Evolutionary conservation across 73 alveolate genomes (phyloP).

Genomic region (Effrenium voratum): DNA sequence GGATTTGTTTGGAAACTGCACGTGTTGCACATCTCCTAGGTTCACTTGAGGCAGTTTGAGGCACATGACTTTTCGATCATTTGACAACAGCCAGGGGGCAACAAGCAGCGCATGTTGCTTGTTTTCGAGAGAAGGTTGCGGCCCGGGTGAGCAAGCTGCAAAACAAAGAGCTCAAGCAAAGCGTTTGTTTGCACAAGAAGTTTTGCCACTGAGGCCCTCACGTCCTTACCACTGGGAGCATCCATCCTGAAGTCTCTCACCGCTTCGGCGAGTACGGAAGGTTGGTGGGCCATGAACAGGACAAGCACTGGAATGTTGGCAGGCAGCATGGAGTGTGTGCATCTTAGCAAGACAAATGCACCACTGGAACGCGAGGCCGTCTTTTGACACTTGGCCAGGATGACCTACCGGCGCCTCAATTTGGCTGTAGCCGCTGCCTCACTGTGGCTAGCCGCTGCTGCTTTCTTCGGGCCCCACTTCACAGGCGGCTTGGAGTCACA

Average conservation of each 20-base stretch:
- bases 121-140: too few species aligned
- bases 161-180: too few species aligned
- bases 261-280: conserved; percentile 23
- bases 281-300: conserved; percentile 66
- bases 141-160: too few species aligned
- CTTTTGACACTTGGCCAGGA: conserved; percentile 9
- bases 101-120: too few species aligned
- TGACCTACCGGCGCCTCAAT: conserved; percentile 34
- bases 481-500: not conserved
- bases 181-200: too few species aligned
- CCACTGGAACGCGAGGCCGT: not conserved
- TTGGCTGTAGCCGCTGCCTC: not conserved
- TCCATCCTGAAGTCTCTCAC: conserved; percentile 11
- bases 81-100: too few species aligned
- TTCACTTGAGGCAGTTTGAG: too few species aligned
- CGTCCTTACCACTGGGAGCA: conserved; percentile 19
- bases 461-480: not conserved
- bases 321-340: too few species aligned
- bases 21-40: too few species aligned
- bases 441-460: conserved; percentile 22
- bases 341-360: not conserved
- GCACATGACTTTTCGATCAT: too few species aligned
- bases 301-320: not conserved
- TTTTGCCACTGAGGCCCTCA: too few species aligned
- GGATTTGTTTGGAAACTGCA: too few species aligned